Conservation (phyloP, 2,329 filamentous ascomycete species). For the Trichoderma semiorbis region DNA sequence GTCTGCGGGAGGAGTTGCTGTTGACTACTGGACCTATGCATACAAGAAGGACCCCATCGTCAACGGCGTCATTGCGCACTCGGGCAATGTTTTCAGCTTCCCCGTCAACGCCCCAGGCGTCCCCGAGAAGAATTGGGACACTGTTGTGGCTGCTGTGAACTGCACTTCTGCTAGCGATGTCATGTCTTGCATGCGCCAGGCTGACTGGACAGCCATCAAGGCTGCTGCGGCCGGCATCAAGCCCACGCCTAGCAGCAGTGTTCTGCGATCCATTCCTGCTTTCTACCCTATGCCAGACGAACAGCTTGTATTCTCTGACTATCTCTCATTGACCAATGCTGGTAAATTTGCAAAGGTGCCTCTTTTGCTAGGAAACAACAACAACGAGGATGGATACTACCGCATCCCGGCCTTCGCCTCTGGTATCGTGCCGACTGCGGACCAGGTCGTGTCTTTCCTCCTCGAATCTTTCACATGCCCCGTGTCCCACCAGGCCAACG, state of each 20-base stretch:
- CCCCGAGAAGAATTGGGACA: slow-evolving; percentile 41
- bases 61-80: slow-evolving; percentile 44
- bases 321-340: slow-evolving; percentile 30
- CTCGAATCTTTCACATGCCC: slow-evolving; percentile 47
- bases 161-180: slow-evolving; percentile 32
- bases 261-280: slow-evolving; percentile 35
- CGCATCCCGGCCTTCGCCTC: slow-evolving; percentile 40
- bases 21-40: slow-evolving; percentile 48
- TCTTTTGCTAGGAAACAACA: slow-evolving; percentile 40
- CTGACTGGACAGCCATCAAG: slow-evolving; percentile 35
- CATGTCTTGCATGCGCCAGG: slow-evolving; percentile 38
- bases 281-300: slow-evolving; percentile 44
- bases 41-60: slow-evolving; percentile 48
- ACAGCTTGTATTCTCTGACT: slow-evolving; percentile 41
- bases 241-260: slow-evolving; percentile 31
- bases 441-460: slow-evolving; percentile 38
- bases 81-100: slow-evolving; percentile 46
- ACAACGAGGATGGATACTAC: slow-evolving; percentile 48
- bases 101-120: slow-evolving; percentile 35
- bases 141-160: slow-evolving; percentile 37
- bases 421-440: slow-evolving; percentile 37
- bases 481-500: slow-evolving; percentile 36
- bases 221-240: slow-evolving; percentile 35
- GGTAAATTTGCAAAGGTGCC: slow-evolving; percentile 41
- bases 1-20: slow-evolving; percentile 35